Conservation (phyloP, 2,329 filamentous ascomycete species). For the Trichoderma cornu-damae region DNA sequence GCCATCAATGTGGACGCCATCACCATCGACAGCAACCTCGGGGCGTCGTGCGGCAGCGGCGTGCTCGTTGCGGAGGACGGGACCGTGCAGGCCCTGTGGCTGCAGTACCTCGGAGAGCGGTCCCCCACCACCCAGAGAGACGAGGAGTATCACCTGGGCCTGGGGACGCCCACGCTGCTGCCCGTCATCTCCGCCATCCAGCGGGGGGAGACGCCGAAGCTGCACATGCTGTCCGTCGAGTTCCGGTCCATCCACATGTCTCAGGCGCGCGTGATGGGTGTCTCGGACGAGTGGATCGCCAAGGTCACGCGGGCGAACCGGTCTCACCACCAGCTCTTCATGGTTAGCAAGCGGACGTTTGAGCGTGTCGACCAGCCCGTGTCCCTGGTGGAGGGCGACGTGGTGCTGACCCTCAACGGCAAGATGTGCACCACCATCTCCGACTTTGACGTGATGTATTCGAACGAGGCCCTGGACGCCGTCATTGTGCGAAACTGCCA, state of each 20-base stretch:
- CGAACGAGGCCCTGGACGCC: slow-evolving; percentile 74
- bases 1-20: slow-evolving; percentile 96
- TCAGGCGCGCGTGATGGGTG: slow-evolving; percentile 94
- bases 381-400: slow-evolving; percentile 80
- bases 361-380: slow-evolving; percentile 47
- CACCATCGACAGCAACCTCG: slow-evolving; percentile 89
- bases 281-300: slow-evolving; percentile 91
- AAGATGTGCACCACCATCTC: slow-evolving; percentile 89
- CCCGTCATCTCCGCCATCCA: slow-evolving; percentile 87
- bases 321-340: slow-evolving; percentile 92
- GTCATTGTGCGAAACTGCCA: slow-evolving; percentile 80
- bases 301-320: slow-evolving; percentile 85
- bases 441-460: slow-evolving; percentile 96
- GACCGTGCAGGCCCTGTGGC: slow-evolving; percentile 90
- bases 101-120: slow-evolving; percentile 92
- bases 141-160: slow-evolving; percentile 91
- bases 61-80: slow-evolving; percentile 87
- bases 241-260: slow-evolving; percentile 95
- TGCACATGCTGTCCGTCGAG: slow-evolving; percentile 90
- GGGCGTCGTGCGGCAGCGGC: slow-evolving; percentile 87
- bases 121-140: slow-evolving; percentile 74
- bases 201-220: slow-evolving; percentile 67
- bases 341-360: slow-evolving; percentile 86
- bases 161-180: slow-evolving; percentile 81
- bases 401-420: slow-evolving; percentile 84